Conservation (phyloP, 2,329 filamentous ascomycete genomes). For the Cryphonectria radicalis region DNA sequence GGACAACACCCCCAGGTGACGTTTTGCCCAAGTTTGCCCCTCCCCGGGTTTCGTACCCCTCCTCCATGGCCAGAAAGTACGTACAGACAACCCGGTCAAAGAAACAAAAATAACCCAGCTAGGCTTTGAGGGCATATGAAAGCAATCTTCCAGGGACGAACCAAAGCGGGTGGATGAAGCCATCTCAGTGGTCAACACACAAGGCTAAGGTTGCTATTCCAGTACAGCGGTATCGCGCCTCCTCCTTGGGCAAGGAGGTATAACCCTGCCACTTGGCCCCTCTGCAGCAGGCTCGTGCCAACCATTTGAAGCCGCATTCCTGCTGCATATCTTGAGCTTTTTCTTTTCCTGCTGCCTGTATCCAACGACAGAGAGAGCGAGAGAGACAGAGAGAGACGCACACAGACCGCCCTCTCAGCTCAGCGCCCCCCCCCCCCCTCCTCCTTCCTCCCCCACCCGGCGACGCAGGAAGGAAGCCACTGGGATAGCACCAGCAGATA, state of each 20-base stretch:
- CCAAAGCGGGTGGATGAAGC: conserved; percentile 26
- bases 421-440: not conserved
- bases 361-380: not conserved
- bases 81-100: conserved; percentile 27
- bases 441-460: not conserved
- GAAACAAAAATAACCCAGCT: conserved; percentile 30
- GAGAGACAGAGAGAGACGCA: not conserved
- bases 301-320: conserved; percentile 30
- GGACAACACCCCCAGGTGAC: conserved; percentile 20
- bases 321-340: conserved; percentile 16
- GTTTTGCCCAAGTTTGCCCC: conserved; percentile 19
- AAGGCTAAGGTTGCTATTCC: conserved; percentile 25
- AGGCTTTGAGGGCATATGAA: conserved; percentile 26
- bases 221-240: conserved; percentile 20
- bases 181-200: conserved; percentile 22
- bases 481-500: conserved; percentile 27
- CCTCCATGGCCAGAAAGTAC: conserved; percentile 27
- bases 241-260: conserved; percentile 21
- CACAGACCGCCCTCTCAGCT: conserved; percentile 28
- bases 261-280: conserved; percentile 27
- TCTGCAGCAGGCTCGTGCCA: conserved; percentile 30
- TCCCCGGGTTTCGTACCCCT: conserved; percentile 25
- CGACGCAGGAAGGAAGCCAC: conserved; percentile 18
- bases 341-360: conserved; percentile 11
- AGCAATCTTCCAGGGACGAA: conserved; percentile 24